Evolutionary conservation across 257 asterid genomes (phyloP), one percentile per base, ranked within the genome.

Genomic region (Scutellaria galericulata): DNA sequence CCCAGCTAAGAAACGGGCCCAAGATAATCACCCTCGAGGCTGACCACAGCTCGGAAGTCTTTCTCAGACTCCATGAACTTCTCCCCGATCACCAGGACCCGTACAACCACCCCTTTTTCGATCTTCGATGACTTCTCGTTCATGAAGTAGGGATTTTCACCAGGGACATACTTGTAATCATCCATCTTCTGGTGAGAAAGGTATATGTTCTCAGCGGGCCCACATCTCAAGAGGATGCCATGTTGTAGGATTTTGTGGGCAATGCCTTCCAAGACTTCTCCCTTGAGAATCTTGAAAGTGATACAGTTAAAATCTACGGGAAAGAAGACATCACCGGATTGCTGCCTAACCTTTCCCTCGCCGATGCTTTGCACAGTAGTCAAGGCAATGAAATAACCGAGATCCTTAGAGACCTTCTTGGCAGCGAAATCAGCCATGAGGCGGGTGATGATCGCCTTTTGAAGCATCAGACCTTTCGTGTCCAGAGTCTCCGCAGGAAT

Each of bases 91-190:
- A 90, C 96, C 66, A 77, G 20, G 68, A 82, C 84, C 42, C 96
- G 87, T 47, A 94, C 86, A 14, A 80, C 81, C 13, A 81, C 84
- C 0, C 89, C 98, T 66, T 86, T 95, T 71, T 92, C 98, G 12
- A 95, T 90, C 24, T 80, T 83, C 0, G 97, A 84, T 11, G 84
- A 80, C 82, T 85, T 81, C 3, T 59, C 78, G 12, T 86, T 85
- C 90, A 88, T 81, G 85, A 95, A 95, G 70, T 84, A 78, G 7
- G 98, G 95, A 71, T 77, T 87, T 44, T 93, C 98, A 14, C 96
- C 96, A 0, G 91, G 89, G 40, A 93, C 84, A 7, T 75, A 93
- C 5, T 72, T 54, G 71, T 85, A 93, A 27, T 89, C 92, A 1
- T 82, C 80, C 97, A 93, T 93, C 70, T 83, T 89, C 70, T 83